These are phyloP conservation scores for Phylloporus gajari DNA, from an alignment of 1,284 basidiomycete genomes.

Conservation along the genomic window DNA sequence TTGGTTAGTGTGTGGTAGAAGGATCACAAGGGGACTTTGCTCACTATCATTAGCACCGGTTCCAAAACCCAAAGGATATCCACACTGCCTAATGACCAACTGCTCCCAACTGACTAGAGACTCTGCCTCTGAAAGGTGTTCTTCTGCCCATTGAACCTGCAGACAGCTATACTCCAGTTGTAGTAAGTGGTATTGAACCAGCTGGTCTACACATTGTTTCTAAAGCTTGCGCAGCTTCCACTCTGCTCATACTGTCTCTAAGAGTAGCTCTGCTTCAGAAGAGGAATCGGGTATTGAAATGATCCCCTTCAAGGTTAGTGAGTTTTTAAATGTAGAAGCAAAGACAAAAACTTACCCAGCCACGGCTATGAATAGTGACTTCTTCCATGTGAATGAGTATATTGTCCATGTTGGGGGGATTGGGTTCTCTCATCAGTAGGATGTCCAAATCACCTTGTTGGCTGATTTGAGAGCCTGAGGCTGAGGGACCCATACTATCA, in stretches of 20 bases:
- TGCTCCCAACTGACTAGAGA: neutral
- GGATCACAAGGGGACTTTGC: too few relatives aligned
- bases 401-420: neutral
- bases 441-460: too few relatives aligned
- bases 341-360: too few relatives aligned
- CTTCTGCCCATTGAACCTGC: slow-evolving; percentile 10
- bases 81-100: slow-evolving; percentile 6
- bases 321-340: neutral
- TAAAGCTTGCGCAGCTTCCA: slow-evolving; percentile 11
- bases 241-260: slow-evolving; percentile 9
- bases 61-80: neutral
- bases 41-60: too few relatives aligned
- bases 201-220: slow-evolving; percentile 11
- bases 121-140: slow-evolving; percentile 9
- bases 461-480: too few relatives aligned
- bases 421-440: too few relatives aligned
- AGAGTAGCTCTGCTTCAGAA: slow-evolving; percentile 6
- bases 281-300: neutral
- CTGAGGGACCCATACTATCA: too few relatives aligned
- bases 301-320: neutral
- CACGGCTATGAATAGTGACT: too few relatives aligned
- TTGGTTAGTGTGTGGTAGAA: too few relatives aligned
- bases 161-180: slow-evolving; percentile 10
- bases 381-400: neutral
- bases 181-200: slow-evolving; percentile 5